Percentiles rank a stretch among this genome's conserved stretches.
These are phyloP conservation scores for Wickerhamiella cacticola DNA, from an alignment of 805 yeast genomes.

Conservation along the genomic window DNA sequence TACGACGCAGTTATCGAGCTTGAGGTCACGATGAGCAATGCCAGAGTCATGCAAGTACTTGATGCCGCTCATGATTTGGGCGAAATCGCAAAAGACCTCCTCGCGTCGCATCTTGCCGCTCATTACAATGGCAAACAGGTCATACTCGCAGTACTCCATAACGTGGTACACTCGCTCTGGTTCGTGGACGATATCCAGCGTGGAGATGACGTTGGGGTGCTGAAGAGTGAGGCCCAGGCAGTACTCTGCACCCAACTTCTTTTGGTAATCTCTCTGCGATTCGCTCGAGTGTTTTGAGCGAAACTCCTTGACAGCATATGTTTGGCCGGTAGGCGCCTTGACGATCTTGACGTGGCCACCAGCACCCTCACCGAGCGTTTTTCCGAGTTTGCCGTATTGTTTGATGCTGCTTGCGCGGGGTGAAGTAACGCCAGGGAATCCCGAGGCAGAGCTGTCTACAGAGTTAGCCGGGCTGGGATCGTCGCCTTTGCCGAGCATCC, in stretches of 20 bases:
- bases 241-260: conserved; percentile 86
- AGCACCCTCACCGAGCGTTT: conserved; percentile 86
- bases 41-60: conserved; percentile 70
- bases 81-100: conserved; percentile 81
- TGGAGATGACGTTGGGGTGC: conserved; percentile 82
- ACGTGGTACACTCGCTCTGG: conserved; percentile 77
- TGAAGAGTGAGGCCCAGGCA: conserved; percentile 85
- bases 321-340: conserved; percentile 43
- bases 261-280: conserved; percentile 71
- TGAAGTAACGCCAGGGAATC: conserved; percentile 7
- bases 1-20: conserved; percentile 85
- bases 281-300: conserved; percentile 65
- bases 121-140: conserved; percentile 89
- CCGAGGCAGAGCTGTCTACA: conserved; percentile 14
- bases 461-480: conserved; percentile 18
- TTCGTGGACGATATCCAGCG: conserved; percentile 84
- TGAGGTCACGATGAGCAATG: conserved; percentile 81
- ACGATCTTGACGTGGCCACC: conserved; percentile 82
- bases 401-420: conserved; percentile 33
- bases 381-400: conserved; percentile 71
- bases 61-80: conserved; percentile 71
- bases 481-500: conserved; percentile 19
- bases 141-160: conserved; percentile 91
- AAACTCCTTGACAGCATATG: conserved; percentile 89
- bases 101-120: conserved; percentile 70